Percentiles rank a stretch among this genome's conserved stretches.
Evolutionary conservation across 164 flowering plant genomes (phyloP).

Genomic region (Protea cynaroides): DNA sequence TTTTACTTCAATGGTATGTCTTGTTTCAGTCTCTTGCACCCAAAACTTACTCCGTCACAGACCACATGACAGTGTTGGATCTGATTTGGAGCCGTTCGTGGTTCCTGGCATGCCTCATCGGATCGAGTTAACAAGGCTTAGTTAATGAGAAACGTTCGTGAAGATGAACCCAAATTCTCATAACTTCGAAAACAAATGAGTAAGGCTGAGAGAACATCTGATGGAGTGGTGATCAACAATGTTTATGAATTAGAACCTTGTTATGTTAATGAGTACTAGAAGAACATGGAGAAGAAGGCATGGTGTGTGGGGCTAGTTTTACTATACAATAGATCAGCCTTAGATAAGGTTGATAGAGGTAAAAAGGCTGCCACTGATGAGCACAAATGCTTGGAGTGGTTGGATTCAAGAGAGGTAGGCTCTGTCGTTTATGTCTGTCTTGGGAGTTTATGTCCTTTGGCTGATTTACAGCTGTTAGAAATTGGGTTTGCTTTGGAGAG

Average conservation of each 20-base stretch:
- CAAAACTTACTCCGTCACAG: slow-evolving; percentile 11
- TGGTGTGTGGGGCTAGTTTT: slow-evolving; percentile 46
- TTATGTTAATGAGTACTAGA: slow-evolving; percentile 14
- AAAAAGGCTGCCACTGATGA: too few species aligned
- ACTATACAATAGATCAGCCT: too few species aligned
- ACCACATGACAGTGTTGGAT: too few species aligned
- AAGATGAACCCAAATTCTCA: slow-evolving; percentile 7
- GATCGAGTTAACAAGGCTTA: too few species aligned
- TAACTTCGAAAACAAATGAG: slow-evolving; percentile 14
- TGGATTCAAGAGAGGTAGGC: too few species aligned
- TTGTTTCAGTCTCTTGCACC: slow-evolving; percentile 27
- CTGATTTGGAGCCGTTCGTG: too few species aligned
- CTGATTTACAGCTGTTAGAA: too few species aligned
- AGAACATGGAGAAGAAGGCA: slow-evolving; percentile 12
- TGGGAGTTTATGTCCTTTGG: too few species aligned
- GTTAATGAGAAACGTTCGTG: slow-evolving; percentile 14
- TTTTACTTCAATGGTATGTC: slow-evolving; percentile 29
- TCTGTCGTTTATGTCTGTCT: too few species aligned
- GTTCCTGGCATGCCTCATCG: too few species aligned
- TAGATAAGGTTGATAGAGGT: too few species aligned
- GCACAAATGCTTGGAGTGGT: too few species aligned
- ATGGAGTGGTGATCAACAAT: slow-evolving; percentile 31
- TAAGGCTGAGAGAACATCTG: slow-evolving; percentile 29
- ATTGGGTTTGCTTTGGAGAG: slow-evolving; percentile 37
- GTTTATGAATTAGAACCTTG: slow-evolving; percentile 26